A percentile compares a stretch with the other conserved stretches of the same genome.
phyloP scores from a whole-genome alignment of 768 basidiomycete species.

The Suillus sp. region DNA sequence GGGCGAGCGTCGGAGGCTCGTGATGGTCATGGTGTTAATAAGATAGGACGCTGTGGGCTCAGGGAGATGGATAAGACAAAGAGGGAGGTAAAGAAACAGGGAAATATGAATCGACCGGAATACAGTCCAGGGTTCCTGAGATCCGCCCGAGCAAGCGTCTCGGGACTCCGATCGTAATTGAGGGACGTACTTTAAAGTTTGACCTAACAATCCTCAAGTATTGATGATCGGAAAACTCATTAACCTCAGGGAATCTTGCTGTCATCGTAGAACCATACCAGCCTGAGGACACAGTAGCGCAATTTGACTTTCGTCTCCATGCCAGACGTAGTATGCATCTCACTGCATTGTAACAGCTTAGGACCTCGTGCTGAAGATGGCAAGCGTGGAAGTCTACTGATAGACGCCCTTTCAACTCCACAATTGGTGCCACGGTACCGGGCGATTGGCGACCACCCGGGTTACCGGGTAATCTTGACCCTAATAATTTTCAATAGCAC shows the following conservation, averaged over 20 bases:
- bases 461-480: neutral
- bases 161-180: neutral
- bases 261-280: neutral
- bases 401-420: neutral
- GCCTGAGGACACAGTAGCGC: neutral
- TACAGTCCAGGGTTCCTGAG: neutral
- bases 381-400: neutral
- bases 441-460: neutral
- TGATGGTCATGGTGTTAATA: slow-evolving; percentile 5
- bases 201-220: neutral
- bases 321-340: neutral
- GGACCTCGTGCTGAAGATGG: neutral
- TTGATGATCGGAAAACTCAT: neutral
- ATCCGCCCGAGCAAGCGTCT: slow-evolving; percentile 3
- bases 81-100: neutral
- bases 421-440: too few relatives aligned
- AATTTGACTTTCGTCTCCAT: neutral
- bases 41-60: neutral
- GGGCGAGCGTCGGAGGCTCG: slow-evolving; percentile 12
- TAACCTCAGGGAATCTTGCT: neutral
- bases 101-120: neutral
- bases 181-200: neutral
- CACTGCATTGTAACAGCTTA: neutral
- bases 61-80: neutral
- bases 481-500: too few relatives aligned